Base-by-base conservation (phyloP, 2,329 filamentous ascomycete genomes). In the Neocatenulostroma microsporum region DNA sequence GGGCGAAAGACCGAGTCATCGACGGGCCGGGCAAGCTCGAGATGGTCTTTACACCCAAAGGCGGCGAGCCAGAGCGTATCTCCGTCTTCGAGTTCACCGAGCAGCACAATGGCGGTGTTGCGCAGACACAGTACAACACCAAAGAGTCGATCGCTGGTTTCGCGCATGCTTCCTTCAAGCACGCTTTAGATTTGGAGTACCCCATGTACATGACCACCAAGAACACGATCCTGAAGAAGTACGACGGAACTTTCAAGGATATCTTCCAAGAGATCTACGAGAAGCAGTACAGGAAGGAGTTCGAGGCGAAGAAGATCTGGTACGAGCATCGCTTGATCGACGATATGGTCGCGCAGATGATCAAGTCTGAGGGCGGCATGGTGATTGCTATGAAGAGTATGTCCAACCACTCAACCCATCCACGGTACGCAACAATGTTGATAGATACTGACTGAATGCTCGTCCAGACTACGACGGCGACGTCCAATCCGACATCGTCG, bases 201-300 rank as follows among this genome's bases (percentile, higher is more conserved):
- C 91, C 91, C n/a, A 73, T 98, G 57, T 98, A 96, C 74, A 93
- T 96, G 89, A 94, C 86, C 76, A 98, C 91, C 67, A 98, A 98
- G 82, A 96, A 96, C 76, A 98, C 91, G 53, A 98, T 98, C 55
- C 72, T 98, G 53, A 98, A 98, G 76, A 89, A 88, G 66, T 98
- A 98, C 69, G 91, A 98, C 61, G 91, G 91, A 36, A 78, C 84
- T 55, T 98, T 98, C 78, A 96, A 96, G 80, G 91, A 98, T 60
- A 93, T 96, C 64, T 98, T 98, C 79, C 84, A 98, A 75, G 84
- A 93, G 59, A 78, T 96, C 56, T 98, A 89, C 68, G 85, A 96
- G 47, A 75, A 73, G 41, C 70, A 81, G 54, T 98, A 96, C 74
- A 82, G 84, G 74, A 74, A 77, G 62, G 76, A 85, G 30, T 96